phyloP scores from a whole-genome alignment of 1,139 yeast species.

The Pichia sp. region DNA sequence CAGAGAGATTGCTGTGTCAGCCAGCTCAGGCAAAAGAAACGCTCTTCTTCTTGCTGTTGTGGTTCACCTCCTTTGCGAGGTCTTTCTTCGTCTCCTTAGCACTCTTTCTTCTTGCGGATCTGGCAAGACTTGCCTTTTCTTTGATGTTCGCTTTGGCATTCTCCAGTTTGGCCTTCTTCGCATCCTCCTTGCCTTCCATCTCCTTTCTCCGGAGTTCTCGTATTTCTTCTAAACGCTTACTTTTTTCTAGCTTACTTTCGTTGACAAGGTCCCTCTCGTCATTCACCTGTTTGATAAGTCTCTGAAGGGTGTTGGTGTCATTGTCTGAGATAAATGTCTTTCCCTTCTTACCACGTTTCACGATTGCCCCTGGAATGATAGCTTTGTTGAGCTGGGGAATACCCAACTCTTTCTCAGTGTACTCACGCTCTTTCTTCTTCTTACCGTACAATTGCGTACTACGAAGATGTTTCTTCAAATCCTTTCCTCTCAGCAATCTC shows the following conservation, averaged over 20 bases:
- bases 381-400: slow-evolving; percentile 80
- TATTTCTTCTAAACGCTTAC: slow-evolving; percentile 82
- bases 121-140: slow-evolving; percentile 63
- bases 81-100: slow-evolving; percentile 47
- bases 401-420: slow-evolving; percentile 71
- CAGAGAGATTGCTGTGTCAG: background rate
- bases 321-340: slow-evolving; percentile 79
- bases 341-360: slow-evolving; percentile 80
- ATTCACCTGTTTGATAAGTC: slow-evolving; percentile 75
- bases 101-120: slow-evolving; percentile 64
- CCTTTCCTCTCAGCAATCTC: slow-evolving; percentile 41
- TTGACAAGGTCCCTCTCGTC: slow-evolving; percentile 77
- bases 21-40: slow-evolving; percentile 32
- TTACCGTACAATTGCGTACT: slow-evolving; percentile 65
- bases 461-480: slow-evolving; percentile 62
- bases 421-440: slow-evolving; percentile 56
- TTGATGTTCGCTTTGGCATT: slow-evolving; percentile 74
- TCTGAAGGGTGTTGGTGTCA: slow-evolving; percentile 56
- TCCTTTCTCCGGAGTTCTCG: slow-evolving; percentile 84
- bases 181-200: slow-evolving; percentile 76
- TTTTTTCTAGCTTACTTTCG: slow-evolving; percentile 86
- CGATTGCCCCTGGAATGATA: slow-evolving; percentile 76
- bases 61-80: slow-evolving; percentile 25
- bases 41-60: slow-evolving; percentile 33
- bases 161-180: slow-evolving; percentile 64